Conservation (phyloP, 2,329 filamentous ascomycete genomes). For the Stagonosporopsis cucurbitacearum region DNA sequence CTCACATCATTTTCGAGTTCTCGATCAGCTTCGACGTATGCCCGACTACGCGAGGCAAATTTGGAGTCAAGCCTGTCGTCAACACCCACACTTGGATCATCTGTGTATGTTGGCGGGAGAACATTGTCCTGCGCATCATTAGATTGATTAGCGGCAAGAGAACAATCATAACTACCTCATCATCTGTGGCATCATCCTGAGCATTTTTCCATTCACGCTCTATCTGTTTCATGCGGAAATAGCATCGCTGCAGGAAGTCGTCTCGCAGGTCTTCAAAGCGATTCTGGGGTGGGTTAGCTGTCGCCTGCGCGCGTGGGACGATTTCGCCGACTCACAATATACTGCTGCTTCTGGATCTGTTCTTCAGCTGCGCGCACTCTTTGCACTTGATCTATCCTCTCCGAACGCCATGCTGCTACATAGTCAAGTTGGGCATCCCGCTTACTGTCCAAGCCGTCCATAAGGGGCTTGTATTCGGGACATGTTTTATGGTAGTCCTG, state of each 20-base stretch:
- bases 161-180: conserved; percentile 42
- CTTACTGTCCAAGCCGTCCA: conserved; percentile 59
- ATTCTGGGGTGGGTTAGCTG: conserved; percentile 26
- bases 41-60: conserved; percentile 51
- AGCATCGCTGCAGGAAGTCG: conserved; percentile 46
- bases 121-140: conserved; percentile 38
- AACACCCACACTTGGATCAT: conserved; percentile 30
- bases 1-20: conserved; percentile 41
- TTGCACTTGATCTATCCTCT: conserved; percentile 48
- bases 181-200: conserved; percentile 49
- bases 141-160: background rate
- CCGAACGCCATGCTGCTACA: conserved; percentile 47
- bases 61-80: conserved; percentile 42
- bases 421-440: conserved; percentile 50
- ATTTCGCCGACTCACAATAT: conserved; percentile 35
- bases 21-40: conserved; percentile 49
- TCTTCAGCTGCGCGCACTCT: conserved; percentile 44
- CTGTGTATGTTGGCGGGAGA: conserved; percentile 40
- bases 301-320: background rate
- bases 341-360: conserved; percentile 46
- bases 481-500: conserved; percentile 61
- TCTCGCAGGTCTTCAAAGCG: conserved; percentile 43
- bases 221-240: conserved; percentile 48
- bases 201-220: conserved; percentile 44
- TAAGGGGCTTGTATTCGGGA: conserved; percentile 61